Conservation (phyloP, 2,329 filamentous ascomycete species). For the Davidsoniella neocaledoniae region DNA sequence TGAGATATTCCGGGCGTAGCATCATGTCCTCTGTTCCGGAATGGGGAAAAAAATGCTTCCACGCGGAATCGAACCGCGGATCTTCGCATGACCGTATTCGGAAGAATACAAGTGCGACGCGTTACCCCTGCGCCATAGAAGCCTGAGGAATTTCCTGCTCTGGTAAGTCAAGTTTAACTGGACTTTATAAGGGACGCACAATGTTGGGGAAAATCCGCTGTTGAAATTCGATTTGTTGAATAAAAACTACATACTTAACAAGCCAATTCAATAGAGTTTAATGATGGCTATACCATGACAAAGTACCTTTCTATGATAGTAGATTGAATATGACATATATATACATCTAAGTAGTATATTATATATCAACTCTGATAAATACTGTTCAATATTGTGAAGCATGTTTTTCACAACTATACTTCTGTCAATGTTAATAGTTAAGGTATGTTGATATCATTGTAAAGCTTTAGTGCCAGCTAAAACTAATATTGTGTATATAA, state of each 20-base stretch:
- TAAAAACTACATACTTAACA: not conserved
- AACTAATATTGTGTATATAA: too few relatives aligned
- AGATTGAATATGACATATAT: too few relatives aligned
- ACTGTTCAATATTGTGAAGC: too few relatives aligned
- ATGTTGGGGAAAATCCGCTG: not conserved
- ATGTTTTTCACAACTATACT: too few relatives aligned
- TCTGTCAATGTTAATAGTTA: too few relatives aligned
- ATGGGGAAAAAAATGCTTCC: conserved; percentile 8
- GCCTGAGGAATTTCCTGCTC: conserved; percentile 2
- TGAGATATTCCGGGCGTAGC: not conserved
- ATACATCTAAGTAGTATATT: too few relatives aligned
- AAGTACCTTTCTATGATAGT: too few relatives aligned
- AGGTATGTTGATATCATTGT: too few relatives aligned
- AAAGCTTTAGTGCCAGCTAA: too few relatives aligned
- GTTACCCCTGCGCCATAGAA: conserved; percentile 15
- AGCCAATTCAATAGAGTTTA: too few relatives aligned
- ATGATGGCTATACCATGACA: too few relatives aligned
- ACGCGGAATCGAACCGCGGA: conserved; percentile 14
- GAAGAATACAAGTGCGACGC: conserved; percentile 14
- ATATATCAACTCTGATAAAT: too few relatives aligned
- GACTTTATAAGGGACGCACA: not conserved
- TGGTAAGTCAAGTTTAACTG: not conserved
- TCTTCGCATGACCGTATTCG: conserved; percentile 13
- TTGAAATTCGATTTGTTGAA: not conserved
- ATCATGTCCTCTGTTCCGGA: not conserved